Conservation (phyloP, 2,329 filamentous ascomycete species). For the Claviceps africana region DNA sequence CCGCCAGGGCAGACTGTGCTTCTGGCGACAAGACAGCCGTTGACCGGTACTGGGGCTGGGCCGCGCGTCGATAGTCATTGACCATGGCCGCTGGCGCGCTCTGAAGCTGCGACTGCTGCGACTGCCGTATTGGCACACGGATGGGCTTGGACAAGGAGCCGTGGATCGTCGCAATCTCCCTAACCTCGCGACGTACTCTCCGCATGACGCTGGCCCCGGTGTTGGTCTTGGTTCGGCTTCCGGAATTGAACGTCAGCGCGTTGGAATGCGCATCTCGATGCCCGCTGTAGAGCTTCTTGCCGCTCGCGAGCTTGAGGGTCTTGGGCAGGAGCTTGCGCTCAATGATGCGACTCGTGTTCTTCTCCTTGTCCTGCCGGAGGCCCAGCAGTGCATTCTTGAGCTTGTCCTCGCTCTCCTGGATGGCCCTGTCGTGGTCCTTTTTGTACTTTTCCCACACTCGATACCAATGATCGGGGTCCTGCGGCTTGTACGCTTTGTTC, state of each 20-base stretch:
- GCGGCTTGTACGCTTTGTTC: slow-evolving; percentile 48
- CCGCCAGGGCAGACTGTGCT: slow-evolving; percentile 12
- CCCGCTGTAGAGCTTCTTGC: slow-evolving; percentile 15
- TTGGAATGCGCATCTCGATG: slow-evolving; percentile 17
- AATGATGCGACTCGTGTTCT: slow-evolving; percentile 44
- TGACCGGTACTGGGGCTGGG: slow-evolving; percentile 21
- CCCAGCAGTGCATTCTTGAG: slow-evolving; percentile 43
- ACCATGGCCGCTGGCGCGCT: slow-evolving; percentile 41
- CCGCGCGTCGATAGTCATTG: slow-evolving; percentile 33
- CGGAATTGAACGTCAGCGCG: slow-evolving; percentile 29
- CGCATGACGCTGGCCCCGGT: slow-evolving; percentile 40
- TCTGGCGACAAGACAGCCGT: slow-evolving; percentile 9
- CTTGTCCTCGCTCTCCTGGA: slow-evolving; percentile 44
- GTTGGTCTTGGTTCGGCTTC: slow-evolving; percentile 37
- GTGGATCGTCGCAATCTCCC: slow-evolving; percentile 35
- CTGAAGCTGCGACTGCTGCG: slow-evolving; percentile 25
- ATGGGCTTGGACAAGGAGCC: slow-evolving; percentile 27
- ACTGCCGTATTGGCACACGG: slow-evolving; percentile 16
- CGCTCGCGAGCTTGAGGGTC: slow-evolving; percentile 18
- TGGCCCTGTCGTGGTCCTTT: slow-evolving; percentile 40
- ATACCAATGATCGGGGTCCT: slow-evolving; percentile 58
- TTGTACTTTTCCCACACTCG: slow-evolving; percentile 61
- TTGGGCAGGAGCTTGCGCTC: slow-evolving; percentile 33
- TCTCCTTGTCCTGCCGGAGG: slow-evolving; percentile 42
- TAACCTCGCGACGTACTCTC: slow-evolving; percentile 42